These are phyloP conservation scores for Ajuga chamaepitys DNA, from an alignment of 257 asterid genomes.

Conservation along the genomic window DNA sequence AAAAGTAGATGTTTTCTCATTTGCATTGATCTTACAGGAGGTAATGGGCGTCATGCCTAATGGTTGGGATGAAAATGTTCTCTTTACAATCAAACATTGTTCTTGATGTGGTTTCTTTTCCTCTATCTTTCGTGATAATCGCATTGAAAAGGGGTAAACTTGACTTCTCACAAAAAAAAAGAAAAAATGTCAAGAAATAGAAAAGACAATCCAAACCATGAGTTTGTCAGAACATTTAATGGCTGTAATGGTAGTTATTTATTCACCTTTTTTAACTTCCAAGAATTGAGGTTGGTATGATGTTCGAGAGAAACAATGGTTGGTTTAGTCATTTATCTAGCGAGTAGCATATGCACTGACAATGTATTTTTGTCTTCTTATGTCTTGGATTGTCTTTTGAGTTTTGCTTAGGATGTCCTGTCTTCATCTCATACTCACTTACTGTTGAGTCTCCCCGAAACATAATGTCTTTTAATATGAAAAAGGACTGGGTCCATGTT, in stretches of 20 bases:
- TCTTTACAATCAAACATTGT: not conserved
- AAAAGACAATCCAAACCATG: not conserved
- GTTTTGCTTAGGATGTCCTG: no score
- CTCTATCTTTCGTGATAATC: not conserved
- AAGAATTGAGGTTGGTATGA: not conserved
- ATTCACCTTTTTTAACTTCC: no score
- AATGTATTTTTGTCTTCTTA: no score
- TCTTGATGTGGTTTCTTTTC: not conserved
- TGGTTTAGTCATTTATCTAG: not conserved
- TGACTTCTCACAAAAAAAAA: not conserved
- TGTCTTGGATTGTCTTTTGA: no score
- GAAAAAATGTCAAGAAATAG: not conserved
- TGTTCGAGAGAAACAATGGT: not conserved
- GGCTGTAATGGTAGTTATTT: no score
- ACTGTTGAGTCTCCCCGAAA: no score
- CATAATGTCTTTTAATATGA: no score
- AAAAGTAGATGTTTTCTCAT: constrained; percentile 94
- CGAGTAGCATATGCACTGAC: not conserved
- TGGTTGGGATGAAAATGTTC: not conserved
- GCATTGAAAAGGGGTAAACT: not conserved
- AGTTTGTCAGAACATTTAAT: not conserved
- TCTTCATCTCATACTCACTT: no score
- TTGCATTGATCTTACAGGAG: constrained; percentile 92
- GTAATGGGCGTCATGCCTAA: constrained; percentile 23
- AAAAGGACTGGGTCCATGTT: no score